These are phyloP conservation scores for Serpula lacrymans DNA, from an alignment of 768 basidiomycete species.

Conservation along the genomic window DNA sequence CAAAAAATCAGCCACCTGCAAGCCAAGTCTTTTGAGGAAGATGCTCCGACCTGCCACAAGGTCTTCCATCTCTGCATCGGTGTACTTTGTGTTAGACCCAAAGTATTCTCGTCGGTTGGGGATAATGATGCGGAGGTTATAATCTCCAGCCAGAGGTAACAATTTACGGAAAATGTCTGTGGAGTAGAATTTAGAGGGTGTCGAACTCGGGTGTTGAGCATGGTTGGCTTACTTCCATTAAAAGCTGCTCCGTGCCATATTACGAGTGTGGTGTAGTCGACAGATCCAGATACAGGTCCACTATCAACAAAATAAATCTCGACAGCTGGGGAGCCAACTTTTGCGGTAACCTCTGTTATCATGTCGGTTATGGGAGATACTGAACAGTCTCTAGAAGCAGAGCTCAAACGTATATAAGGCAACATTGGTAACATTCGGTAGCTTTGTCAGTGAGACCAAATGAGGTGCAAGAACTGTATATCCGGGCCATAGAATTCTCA, in stretches of 20 bases:
- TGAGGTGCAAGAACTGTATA: too few species aligned
- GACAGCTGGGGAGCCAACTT: too few species aligned
- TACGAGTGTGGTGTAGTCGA: slow-evolving; percentile 34
- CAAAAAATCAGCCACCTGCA: slow-evolving; percentile 27
- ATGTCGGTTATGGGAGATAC: too few species aligned
- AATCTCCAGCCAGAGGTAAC: too few species aligned
- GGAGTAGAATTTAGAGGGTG: not conserved
- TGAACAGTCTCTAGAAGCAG: too few species aligned
- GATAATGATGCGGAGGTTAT: slow-evolving; percentile 26
- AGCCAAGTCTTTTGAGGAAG: slow-evolving; percentile 25
- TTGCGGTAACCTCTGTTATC: too few species aligned
- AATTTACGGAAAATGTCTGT: not conserved
- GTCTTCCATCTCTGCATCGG: slow-evolving; percentile 30
- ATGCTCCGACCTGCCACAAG: slow-evolving; percentile 19
- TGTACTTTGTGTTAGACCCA: slow-evolving; percentile 31
- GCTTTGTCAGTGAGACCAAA: too few species aligned
- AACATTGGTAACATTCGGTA: too few species aligned
- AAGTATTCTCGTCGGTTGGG: slow-evolving; percentile 33
- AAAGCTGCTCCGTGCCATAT: slow-evolving; percentile 34
- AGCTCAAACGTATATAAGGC: too few species aligned
- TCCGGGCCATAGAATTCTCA: too few species aligned
- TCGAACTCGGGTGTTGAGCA: not conserved
- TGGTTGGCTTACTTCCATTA: slow-evolving; percentile 23
- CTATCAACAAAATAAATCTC: not conserved
- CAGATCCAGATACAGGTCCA: slow-evolving; percentile 1